Evolutionary conservation across 306 rosid species (phyloP), one percentile per base, ranked within the genome.

Genomic region (Lithocarpus polystachyus): DNA sequence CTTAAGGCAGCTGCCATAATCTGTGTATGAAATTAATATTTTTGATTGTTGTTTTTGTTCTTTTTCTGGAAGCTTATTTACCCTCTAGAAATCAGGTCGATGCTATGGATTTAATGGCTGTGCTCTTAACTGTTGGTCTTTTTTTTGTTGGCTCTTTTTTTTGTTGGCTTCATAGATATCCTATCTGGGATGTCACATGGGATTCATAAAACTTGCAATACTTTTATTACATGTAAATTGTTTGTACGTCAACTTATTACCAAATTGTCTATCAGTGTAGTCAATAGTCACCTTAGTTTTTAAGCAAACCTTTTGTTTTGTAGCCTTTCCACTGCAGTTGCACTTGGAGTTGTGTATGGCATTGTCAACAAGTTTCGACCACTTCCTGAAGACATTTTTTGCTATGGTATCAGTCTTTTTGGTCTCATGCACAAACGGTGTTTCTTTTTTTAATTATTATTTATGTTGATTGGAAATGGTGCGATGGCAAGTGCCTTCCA

Each of bases 281-380:
- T 17, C 18, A 6, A 67, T 18, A 19, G 23, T 33, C 24, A 3
- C 48, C 51, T 8, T 67, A 31, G 51, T 45, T 2, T 45, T 45
- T 45, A 45, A 2, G 15, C 52, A 69, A 26, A 35, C 43, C 61
- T 75, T n/a, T 75, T 87, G 23, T 77, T 84, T 84, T 82, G 75
- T 86, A 94, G 98, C 78, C 78, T 92, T 82, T 88, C 97, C 22
- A 96, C 98, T 79, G 93, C 91, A 76, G 90, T 84, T 71, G 80
- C 90, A 73, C 97, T 96, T 79, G 94, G 82, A 81, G 78, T 96
- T 86, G 72, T 96, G 74, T 91, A 80, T 81, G 71, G 88, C 10
- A 83, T 90, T 73, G 89, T 88, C 77, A 91, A 84, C 81, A 64
- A 85, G 56, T 96, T 86, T 84, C 82, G 88, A 74, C 97, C 97